phyloP scores from a whole-genome alignment of 805 yeast genomes.

The Danielia oregonensis region DNA sequence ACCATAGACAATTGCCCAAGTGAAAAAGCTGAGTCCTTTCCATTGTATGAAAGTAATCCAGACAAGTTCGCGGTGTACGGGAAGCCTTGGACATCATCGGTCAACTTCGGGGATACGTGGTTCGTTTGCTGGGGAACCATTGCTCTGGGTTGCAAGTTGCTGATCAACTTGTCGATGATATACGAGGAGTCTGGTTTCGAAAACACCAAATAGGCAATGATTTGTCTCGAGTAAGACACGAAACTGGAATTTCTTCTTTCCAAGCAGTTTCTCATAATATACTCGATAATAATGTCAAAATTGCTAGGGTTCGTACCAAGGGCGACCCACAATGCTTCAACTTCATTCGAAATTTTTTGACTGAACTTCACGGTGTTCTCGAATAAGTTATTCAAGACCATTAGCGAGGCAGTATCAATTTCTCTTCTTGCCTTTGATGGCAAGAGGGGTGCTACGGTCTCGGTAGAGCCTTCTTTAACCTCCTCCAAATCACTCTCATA shows the following conservation, averaged over 20 bases:
- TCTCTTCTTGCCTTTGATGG: slow-evolving; percentile 4
- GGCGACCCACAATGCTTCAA: slow-evolving; percentile 94
- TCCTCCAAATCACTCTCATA: slow-evolving; percentile 6
- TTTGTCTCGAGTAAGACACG: slow-evolving; percentile 76
- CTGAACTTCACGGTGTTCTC: slow-evolving; percentile 82
- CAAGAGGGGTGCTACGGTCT: slow-evolving; percentile 1
- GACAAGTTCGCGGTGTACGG: slow-evolving; percentile 79
- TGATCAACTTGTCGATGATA: slow-evolving; percentile 58
- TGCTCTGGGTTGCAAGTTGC: slow-evolving; percentile 73
- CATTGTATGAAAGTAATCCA: slow-evolving; percentile 47
- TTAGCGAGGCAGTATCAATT: slow-evolving; percentile 36
- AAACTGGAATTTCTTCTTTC: slow-evolving; percentile 67
- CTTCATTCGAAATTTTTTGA: slow-evolving; percentile 73
- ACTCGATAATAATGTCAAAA: slow-evolving; percentile 67
- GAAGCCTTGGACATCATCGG: slow-evolving; percentile 23
- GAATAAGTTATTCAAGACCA: slow-evolving; percentile 77
- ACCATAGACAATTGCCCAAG: slow-evolving; percentile 84
- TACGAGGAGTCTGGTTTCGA: slow-evolving; percentile 45
- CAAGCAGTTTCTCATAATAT: slow-evolving; percentile 62
- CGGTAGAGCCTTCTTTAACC: neutral
- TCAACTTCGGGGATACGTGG: slow-evolving; percentile 29
- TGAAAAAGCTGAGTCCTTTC: slow-evolving; percentile 75
- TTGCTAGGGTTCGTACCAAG: slow-evolving; percentile 74
- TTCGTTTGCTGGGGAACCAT: slow-evolving; percentile 78
- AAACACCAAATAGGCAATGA: slow-evolving; percentile 70